phyloP scores from a whole-genome alignment of 2,329 filamentous ascomycete species.

The Colletotrichum abscissum region DNA sequence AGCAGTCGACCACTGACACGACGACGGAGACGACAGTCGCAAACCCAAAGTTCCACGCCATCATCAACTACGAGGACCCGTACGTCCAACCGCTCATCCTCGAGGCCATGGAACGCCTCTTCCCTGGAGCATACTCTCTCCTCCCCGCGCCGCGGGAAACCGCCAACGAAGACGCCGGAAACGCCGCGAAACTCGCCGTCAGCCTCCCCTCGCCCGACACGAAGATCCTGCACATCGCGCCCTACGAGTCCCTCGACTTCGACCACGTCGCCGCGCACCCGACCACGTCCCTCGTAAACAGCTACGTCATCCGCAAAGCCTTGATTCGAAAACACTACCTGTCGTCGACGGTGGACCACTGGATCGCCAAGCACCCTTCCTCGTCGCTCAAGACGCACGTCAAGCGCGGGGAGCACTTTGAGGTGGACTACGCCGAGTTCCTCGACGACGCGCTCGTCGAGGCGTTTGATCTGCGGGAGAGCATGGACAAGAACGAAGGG shows the following conservation, averaged over 20 bases:
- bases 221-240: conserved; percentile 79
- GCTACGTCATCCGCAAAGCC: conserved; percentile 95
- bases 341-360: conserved; percentile 83
- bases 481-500: conserved; percentile 72
- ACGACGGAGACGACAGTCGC: neutral
- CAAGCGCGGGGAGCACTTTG: conserved; percentile 85
- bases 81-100: conserved; percentile 92
- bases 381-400: conserved; percentile 77
- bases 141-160: conserved; percentile 63
- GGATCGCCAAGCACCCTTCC: conserved; percentile 84
- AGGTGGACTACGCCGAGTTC: conserved; percentile 97
- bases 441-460: conserved; percentile 93
- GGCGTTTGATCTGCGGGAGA: conserved; percentile 86
- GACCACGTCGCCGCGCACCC: conserved; percentile 75
- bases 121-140: conserved; percentile 63
- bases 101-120: conserved; percentile 72
- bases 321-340: conserved; percentile 97
- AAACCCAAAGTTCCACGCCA: conserved; percentile 62
- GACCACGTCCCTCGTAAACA: conserved; percentile 77
- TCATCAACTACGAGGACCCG: conserved; percentile 85
- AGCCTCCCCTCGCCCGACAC: conserved; percentile 49
- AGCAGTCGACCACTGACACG: conserved; percentile 51
- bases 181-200: conserved; percentile 45
- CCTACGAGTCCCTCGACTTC: conserved; percentile 92
- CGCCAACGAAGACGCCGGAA: conserved; percentile 42